Evolutionary conservation across 495 filamentous ascomycete species (phyloP), one percentile per base, ranked within the genome.

Genomic region (Aspergillus baeticus): DNA sequence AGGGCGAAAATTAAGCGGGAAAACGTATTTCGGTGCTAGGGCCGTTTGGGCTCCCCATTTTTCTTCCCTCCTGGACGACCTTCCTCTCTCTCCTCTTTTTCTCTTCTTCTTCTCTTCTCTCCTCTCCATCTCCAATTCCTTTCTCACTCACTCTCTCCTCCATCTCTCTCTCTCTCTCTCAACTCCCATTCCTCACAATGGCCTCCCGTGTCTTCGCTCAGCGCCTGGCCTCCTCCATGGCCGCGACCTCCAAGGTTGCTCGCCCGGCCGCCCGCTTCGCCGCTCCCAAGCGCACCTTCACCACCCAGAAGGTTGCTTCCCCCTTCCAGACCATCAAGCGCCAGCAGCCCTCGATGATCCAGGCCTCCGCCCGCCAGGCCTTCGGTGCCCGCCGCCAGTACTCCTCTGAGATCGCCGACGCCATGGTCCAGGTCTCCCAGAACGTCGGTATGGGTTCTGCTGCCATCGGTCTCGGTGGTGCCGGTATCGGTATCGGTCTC

Each of bases 401-500:
- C 86, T 88, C 85, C 60, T 89, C 86, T 69, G 87, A 90, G 82
- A 85, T 90, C 77, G 87, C 87, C 76, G 74, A 84, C 73, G 88
- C 88, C 80, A 87, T 92, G 84, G 87, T 91, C 66, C 84, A 88
- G 78, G 87, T 89, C 75, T 90, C 88, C 73, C 86, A 91, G 82
- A 91, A 91, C 83, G 73, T 90, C 63, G 89, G 89, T 81, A 90
- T 90, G 81, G 89, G 89, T 77, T 81, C 84, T 55, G 89, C 89
- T 56, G 88, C 90, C 77, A 89, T 94, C 73, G 90, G 90, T 85
- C 87, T 94, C 64, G 87, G 85, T 71, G 89, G 89, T 85, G 89
- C 89, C 71, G 89, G 88, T 91, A 87, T 90, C 79, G 89, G 90
- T 88, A 91, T 92, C 79, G 89, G 89, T 81, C 83, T 89, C 72